Percentiles rank a stretch among this genome's conserved stretches.
Evolutionary conservation across 2,329 filamentous ascomycete species (phyloP).

Genomic region (Phaeosphaeriaceae sp.): DNA sequence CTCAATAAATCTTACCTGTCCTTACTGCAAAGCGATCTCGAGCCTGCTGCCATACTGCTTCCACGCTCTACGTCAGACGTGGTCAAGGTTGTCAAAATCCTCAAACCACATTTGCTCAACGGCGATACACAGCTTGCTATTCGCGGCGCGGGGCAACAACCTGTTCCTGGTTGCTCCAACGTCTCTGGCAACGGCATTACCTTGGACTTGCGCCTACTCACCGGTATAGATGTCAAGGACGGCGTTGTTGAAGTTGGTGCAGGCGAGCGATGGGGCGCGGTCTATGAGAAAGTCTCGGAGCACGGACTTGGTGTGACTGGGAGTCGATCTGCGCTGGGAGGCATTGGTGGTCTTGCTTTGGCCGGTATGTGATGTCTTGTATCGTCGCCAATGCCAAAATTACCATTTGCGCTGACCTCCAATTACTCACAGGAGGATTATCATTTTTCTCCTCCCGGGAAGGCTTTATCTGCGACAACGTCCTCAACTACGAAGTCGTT

Average conservation of each 20-base stretch:
- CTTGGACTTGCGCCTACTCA: constrained; percentile 3
- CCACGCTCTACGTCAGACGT: constrained; percentile 2
- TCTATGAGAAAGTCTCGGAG: constrained; percentile 8
- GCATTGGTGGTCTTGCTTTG: constrained; percentile 5
- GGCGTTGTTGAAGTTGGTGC: constrained; percentile 4
- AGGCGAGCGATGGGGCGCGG: constrained; percentile 8
- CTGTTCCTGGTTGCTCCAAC: constrained; percentile 8
- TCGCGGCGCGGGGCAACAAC: constrained; percentile 10
- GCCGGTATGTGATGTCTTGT: neutral
- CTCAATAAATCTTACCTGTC: constrained; percentile 5
- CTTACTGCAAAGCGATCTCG: constrained; percentile 1
- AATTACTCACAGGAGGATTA: constrained; percentile 14
- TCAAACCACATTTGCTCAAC: constrained; percentile 2
- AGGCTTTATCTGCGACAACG: constrained; percentile 18
- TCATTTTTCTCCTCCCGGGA: constrained; percentile 16
- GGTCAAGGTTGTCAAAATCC: constrained; percentile 2
- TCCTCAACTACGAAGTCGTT: constrained; percentile 36
- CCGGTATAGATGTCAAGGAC: constrained; percentile 7
- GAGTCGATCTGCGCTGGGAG: constrained; percentile 1
- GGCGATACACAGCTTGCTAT: neutral
- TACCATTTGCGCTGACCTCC: no score
- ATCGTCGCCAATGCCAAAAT: no score
- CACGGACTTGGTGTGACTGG: constrained; percentile 9
- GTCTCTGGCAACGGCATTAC: constrained; percentile 5
- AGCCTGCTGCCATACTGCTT: constrained; percentile 5